Conservation (phyloP, 2,329 filamentous ascomycete species). For the Anisogramma anomala region DNA sequence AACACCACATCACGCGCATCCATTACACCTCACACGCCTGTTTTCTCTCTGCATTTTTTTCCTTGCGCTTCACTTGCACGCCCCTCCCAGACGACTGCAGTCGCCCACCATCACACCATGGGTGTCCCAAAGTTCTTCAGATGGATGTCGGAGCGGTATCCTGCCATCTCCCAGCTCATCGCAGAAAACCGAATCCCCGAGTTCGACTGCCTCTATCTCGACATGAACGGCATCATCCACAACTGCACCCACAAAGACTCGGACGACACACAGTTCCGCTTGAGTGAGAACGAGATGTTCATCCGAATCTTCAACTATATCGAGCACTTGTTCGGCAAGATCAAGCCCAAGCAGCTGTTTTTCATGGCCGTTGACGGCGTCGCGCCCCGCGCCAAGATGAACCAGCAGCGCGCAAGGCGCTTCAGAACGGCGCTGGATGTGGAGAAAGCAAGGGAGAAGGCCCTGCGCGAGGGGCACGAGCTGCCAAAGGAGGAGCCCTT, state of each 20-base stretch:
- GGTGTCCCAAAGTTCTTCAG: slow-evolving; percentile 83
- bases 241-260: slow-evolving; percentile 98
- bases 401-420: slow-evolving; percentile 89
- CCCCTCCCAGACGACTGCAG: too few species aligned
- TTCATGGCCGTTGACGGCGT: slow-evolving; percentile 99
- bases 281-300: slow-evolving; percentile 98
- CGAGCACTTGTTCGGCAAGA: slow-evolving; percentile 95
- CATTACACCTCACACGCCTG: too few species aligned
- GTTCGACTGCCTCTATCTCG: slow-evolving; percentile 94
- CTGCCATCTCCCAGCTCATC: slow-evolving; percentile 94
- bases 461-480: slow-evolving; percentile 75
- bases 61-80: too few species aligned
- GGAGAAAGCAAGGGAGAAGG: slow-evolving; percentile 84
- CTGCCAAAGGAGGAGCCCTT: slow-evolving; percentile 93
- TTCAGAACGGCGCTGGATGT: slow-evolving; percentile 90
- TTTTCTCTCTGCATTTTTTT: too few species aligned
- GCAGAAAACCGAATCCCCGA: slow-evolving; percentile 98
- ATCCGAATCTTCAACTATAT: slow-evolving; percentile 99
- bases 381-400: slow-evolving; percentile 97
- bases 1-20: too few species aligned
- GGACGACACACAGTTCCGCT: slow-evolving; percentile 79
- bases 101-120: too few species aligned
- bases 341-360: slow-evolving; percentile 95
- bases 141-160: slow-evolving; percentile 99
- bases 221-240: slow-evolving; percentile 99